A percentile compares a stretch with the other conserved stretches of the same genome.
These are phyloP conservation scores for Caryopteris hybrid DNA, from an alignment of 305 asterid genomes.

Conservation along the genomic window DNA sequence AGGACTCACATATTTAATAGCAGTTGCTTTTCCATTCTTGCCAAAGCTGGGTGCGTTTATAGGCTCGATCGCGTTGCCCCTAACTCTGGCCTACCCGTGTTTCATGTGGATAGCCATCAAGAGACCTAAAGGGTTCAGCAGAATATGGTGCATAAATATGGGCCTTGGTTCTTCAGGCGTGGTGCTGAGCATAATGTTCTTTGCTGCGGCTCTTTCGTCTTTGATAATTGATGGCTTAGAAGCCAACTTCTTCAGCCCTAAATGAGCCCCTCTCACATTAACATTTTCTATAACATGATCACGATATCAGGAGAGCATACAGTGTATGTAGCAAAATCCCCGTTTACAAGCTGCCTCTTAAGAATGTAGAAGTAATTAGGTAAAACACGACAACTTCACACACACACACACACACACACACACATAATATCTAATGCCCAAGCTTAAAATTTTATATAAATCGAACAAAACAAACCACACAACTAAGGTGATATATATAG, in stretches of 20 bases:
- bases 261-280: neutral
- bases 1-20: slow-evolving; percentile 43
- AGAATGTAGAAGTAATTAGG: too few species aligned
- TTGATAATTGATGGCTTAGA: slow-evolving; percentile 41
- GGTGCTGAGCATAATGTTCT: slow-evolving; percentile 24
- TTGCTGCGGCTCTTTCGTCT: slow-evolving; percentile 41
- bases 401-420: too few species aligned
- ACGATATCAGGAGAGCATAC: too few species aligned
- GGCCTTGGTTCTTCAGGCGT: slow-evolving; percentile 44
- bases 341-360: too few species aligned
- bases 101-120: slow-evolving; percentile 62
- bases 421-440: too few species aligned
- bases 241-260: slow-evolving; percentile 67
- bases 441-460: too few species aligned
- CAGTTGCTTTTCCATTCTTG: slow-evolving; percentile 59
- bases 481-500: too few species aligned
- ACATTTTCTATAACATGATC: too few species aligned
- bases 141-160: slow-evolving; percentile 47
- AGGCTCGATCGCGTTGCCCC: slow-evolving; percentile 49
- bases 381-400: too few species aligned
- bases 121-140: slow-evolving; percentile 32
- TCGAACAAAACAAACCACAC: too few species aligned
- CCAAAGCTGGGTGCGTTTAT: slow-evolving; percentile 45
- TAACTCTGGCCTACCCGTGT: slow-evolving; percentile 61
- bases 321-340: too few species aligned